A percentile compares a stretch with the other conserved stretches of the same genome.
Conservation (phyloP, 768 basidiomycete genomes). For the Suillus placidus region DNA sequence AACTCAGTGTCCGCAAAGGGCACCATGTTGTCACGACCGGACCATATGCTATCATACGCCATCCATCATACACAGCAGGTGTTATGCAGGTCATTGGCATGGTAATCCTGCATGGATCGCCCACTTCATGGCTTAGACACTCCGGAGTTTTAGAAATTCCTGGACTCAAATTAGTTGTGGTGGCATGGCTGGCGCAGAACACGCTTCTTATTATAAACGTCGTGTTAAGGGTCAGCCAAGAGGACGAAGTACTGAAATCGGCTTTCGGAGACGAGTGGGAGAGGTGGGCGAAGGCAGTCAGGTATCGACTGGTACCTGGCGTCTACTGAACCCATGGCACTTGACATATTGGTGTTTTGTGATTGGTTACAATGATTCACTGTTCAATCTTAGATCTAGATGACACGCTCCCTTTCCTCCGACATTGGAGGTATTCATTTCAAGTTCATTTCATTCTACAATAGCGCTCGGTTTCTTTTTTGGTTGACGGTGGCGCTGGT, state of each 20-base stretch:
- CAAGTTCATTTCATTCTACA: no score
- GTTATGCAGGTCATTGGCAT: conserved; percentile 12
- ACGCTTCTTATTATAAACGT: not conserved
- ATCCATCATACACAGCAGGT: conserved; percentile 45
- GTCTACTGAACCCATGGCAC: conserved; percentile 22
- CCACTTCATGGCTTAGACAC: conserved; percentile 12
- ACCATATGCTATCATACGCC: conserved; percentile 47
- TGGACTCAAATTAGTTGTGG: not conserved
- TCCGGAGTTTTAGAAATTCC: not conserved
- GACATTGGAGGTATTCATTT: not conserved
- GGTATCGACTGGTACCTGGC: conserved; percentile 36
- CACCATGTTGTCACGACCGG: conserved; percentile 45
- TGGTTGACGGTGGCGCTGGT: not conserved
- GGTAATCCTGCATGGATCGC: conserved; percentile 4
- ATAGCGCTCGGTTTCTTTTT: not conserved
- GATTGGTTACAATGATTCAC: not conserved
- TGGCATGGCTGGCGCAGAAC: not conserved
- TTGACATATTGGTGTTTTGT: not conserved
- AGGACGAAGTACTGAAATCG: not conserved
- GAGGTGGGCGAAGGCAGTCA: conserved; percentile 30
- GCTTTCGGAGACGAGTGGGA: not conserved
- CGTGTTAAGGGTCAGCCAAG: not conserved
- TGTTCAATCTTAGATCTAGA: not conserved
- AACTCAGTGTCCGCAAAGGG: conserved; percentile 42
- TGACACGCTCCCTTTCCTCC: not conserved